phyloP scores from a whole-genome alignment of 129 eudicot species.

The Gnaphalium uliginosum region DNA sequence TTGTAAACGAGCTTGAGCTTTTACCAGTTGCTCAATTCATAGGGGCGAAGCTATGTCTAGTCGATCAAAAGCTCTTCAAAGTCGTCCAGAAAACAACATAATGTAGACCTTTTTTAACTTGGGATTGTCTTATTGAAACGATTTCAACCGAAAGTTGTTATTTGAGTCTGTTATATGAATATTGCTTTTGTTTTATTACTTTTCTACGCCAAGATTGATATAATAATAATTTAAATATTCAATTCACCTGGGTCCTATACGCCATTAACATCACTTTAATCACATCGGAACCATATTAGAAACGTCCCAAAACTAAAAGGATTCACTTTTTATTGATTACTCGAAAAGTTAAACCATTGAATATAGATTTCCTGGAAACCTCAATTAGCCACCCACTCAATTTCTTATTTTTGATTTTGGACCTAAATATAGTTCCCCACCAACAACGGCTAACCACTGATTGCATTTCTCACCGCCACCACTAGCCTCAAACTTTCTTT shows the following conservation, averaged over 20 bases:
- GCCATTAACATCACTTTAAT: background rate
- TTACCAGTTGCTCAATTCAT: too few species aligned
- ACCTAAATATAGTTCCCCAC: background rate
- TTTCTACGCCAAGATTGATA: background rate
- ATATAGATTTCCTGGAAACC: background rate
- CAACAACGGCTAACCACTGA: slow-evolving; percentile 11
- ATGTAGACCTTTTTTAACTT: background rate
- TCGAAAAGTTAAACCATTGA: background rate
- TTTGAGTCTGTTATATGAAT: background rate
- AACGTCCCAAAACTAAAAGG: background rate
- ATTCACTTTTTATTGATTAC: background rate
- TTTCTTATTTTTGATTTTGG: background rate
- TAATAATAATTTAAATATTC: background rate
- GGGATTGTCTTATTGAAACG: background rate
- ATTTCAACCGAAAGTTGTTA: background rate
- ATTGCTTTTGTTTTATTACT: background rate
- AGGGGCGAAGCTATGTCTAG: too few species aligned
- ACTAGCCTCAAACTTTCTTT: background rate
- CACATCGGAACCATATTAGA: background rate
- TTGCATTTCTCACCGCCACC: slow-evolving; percentile 20
- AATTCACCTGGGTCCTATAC: background rate
- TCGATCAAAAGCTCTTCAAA: too few species aligned
- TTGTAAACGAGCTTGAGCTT: too few species aligned
- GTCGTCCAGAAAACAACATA: background rate
- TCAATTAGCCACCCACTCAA: slow-evolving; percentile 13